Base-by-base conservation (phyloP, 805 yeast species). In the Yamadazyma takamatsuzukensis region DNA sequence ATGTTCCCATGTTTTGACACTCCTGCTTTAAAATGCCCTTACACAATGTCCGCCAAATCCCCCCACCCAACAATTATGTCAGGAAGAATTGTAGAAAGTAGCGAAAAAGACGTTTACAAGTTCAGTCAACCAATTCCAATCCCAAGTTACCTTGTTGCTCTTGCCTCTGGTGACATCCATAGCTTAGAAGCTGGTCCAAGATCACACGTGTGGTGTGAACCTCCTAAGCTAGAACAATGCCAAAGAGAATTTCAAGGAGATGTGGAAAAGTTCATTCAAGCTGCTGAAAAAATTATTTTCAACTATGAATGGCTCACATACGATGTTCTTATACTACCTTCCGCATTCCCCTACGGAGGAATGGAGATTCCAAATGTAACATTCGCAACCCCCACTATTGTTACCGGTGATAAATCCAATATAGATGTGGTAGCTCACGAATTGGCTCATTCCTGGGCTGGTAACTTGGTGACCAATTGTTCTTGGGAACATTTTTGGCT, bases 401-500 rank as follows among this genome's bases (percentile, higher is more conserved):
- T 88, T 26, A 75, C 89, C 11, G 88, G 89, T 24, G 95, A 87
- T 58, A 71, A 89, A 37, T 80, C 85, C 36, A 85, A 87, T 43
- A 87, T 87, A 13, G 88, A 83, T 47, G 96, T 88, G 18, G 78
- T 88, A 53, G 96, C 96, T 1, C 96, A 88, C 59, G 96, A 88
- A 58, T 70, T 88, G 44, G 89, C 95, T 1, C 96, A 88, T 56
- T 82, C 94, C 25, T 88, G 96, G 94, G 74, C 86, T 2, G 96
- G 96, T 27, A 88, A 88, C 52, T 70, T 87, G 44, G 95, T 88
- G 25, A 88, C 96, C 18, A 88, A 86, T 57, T 77, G 82, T 48
- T 82, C 93, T 0, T 88, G 95, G 93, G 89, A 85, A 52, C 95
- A 87, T 61, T 87, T 88, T 57, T 88, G 95, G 93, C 72, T 88